Conservation (phyloP, 2,329 filamentous ascomycete species). For the Clonostachys chloroleuca region DNA sequence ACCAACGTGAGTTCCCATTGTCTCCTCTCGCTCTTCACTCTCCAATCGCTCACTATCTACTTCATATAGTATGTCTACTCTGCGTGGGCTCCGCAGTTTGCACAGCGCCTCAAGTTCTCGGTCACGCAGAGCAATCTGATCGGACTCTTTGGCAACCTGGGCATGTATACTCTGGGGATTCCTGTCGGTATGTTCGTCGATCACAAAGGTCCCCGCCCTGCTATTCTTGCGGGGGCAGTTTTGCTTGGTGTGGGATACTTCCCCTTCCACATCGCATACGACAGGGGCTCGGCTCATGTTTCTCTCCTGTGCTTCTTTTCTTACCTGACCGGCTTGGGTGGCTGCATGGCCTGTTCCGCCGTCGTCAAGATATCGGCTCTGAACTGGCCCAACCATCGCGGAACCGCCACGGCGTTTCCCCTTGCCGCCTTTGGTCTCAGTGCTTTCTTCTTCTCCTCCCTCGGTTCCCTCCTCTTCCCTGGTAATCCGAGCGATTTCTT, state of each 20-base stretch:
- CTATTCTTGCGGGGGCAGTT: conserved; percentile 70
- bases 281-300: conserved; percentile 57
- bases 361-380: conserved; percentile 82
- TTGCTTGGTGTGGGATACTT: conserved; percentile 79
- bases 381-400: conserved; percentile 87
- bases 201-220: conserved; percentile 71
- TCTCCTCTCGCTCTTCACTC: neutral
- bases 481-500: conserved; percentile 81
- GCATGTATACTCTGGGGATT: conserved; percentile 90
- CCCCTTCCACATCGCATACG: conserved; percentile 75
- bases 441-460: conserved; percentile 89
- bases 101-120: conserved; percentile 77
- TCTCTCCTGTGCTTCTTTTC: conserved; percentile 73
- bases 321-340: conserved; percentile 81
- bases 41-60: neutral
- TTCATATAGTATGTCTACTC: conserved; percentile 84
- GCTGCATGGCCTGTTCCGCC: conserved; percentile 86
- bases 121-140: conserved; percentile 94
- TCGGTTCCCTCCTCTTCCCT: conserved; percentile 74
- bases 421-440: conserved; percentile 90
- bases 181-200: conserved; percentile 88
- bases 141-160: conserved; percentile 78
- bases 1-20: conserved; percentile 66
- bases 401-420: conserved; percentile 91
- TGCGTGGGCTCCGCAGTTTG: conserved; percentile 95